Evolutionary conservation across 257 asterid genomes (phyloP).

Genomic region (Primulina eburnea): DNA sequence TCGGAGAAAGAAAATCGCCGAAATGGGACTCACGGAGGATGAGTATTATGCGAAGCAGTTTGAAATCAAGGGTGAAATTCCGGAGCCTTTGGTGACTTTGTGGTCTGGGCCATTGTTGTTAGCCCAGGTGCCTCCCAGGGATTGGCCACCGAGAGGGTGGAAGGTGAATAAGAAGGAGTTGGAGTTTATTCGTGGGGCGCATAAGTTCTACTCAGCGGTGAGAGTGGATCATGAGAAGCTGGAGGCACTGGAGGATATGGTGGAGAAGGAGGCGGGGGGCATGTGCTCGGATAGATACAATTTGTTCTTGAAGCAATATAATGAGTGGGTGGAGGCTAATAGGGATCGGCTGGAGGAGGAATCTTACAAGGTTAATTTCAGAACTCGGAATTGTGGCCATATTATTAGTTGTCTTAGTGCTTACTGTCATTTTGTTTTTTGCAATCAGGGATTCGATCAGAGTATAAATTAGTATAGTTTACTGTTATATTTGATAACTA

Average conservation of each 20-base stretch:
- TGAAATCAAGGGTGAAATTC: slow-evolving; percentile 81
- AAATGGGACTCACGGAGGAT: slow-evolving; percentile 86
- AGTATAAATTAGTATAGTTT: background rate
- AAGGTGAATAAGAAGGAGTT: slow-evolving; percentile 70
- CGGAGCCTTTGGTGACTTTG: slow-evolving; percentile 58
- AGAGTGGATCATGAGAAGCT: slow-evolving; percentile 59
- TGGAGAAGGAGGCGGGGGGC: slow-evolving; percentile 39
- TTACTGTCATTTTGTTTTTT: slow-evolving; percentile 6
- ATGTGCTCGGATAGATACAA: slow-evolving; percentile 77
- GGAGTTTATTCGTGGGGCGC: slow-evolving; percentile 87
- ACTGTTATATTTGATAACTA: background rate
- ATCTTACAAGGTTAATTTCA: slow-evolving; percentile 68
- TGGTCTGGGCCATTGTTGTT: slow-evolving; percentile 87
- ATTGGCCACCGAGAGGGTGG: slow-evolving; percentile 99
- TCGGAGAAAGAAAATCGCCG: slow-evolving; percentile 51
- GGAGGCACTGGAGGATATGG: slow-evolving; percentile 66
- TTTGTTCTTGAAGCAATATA: slow-evolving; percentile 79
- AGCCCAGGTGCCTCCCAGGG: slow-evolving; percentile 77
- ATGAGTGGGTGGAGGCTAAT: slow-evolving; percentile 81
- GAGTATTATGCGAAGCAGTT: slow-evolving; percentile 87
- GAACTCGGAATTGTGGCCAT: slow-evolving; percentile 2
- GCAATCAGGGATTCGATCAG: background rate
- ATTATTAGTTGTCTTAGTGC: background rate
- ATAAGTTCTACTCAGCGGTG: slow-evolving; percentile 43
- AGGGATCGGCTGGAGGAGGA: slow-evolving; percentile 77